Conservation (phyloP, 345 rosid species). For the Kandelia obovata region DNA sequence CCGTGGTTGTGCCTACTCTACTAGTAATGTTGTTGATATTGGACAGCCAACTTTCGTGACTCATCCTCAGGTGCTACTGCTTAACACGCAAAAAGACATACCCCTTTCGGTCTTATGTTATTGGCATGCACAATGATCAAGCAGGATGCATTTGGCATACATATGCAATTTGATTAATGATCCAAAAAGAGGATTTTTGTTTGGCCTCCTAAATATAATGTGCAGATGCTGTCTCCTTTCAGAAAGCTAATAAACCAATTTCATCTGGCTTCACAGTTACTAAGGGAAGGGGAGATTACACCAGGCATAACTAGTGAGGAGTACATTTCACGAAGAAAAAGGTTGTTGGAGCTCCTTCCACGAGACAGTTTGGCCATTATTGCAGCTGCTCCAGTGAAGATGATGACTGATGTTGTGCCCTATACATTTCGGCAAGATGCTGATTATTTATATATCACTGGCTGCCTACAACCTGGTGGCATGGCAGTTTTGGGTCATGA, state of each 20-base stretch:
- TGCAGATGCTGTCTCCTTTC: not conserved
- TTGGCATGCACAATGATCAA: not conserved
- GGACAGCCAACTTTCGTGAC: slow-evolving; percentile 88
- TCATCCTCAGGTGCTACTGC: slow-evolving; percentile 72
- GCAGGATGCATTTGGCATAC: not conserved
- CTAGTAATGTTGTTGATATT: slow-evolving; percentile 44
- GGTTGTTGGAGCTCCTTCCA: slow-evolving; percentile 73
- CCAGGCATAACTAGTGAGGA: slow-evolving; percentile 75
- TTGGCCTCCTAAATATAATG: not conserved
- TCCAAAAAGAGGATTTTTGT: not conserved
- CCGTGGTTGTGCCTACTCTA: slow-evolving; percentile 44
- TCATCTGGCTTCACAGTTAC: slow-evolving; percentile 42
- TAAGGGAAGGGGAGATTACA: slow-evolving; percentile 84
- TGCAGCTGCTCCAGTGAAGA: slow-evolving; percentile 85
- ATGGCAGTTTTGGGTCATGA: slow-evolving; percentile 70
- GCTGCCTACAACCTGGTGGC: slow-evolving; percentile 96
- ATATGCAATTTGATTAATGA: not conserved
- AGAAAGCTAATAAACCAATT: not conserved
- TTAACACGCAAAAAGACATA: not conserved
- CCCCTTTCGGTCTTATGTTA: too few species aligned
- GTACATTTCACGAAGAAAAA: slow-evolving; percentile 69
- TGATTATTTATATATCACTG: slow-evolving; percentile 78
- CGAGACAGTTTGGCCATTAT: slow-evolving; percentile 68
- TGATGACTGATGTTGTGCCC: slow-evolving; percentile 96
- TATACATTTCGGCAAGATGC: slow-evolving; percentile 88